phyloP scores from a whole-genome alignment of 169 alveolate species.

The Plasmodium gonderi region DNA sequence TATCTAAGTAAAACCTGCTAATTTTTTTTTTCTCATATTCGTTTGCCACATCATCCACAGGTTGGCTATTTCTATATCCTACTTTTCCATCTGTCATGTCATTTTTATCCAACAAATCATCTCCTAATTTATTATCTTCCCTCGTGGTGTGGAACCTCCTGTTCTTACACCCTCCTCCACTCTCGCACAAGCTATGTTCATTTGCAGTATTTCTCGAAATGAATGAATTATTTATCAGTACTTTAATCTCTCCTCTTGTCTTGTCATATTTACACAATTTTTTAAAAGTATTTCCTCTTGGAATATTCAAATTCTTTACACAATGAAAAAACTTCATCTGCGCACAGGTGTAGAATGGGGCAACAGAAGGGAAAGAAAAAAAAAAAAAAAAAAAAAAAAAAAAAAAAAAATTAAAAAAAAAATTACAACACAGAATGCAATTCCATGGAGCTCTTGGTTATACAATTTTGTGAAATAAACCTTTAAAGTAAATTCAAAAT shows the following conservation, averaged over 20 bases:
- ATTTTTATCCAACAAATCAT: neutral
- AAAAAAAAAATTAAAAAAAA: neutral
- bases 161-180: neutral
- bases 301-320: conserved; percentile 24
- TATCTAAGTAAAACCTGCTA: conserved; percentile 91
- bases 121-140: neutral
- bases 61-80: neutral
- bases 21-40: conserved; percentile 59
- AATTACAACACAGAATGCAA: neutral
- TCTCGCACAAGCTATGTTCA: neutral
- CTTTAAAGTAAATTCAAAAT: neutral
- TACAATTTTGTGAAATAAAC: neutral
- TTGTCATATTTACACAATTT: neutral
- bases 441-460: neutral
- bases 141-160: neutral
- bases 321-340: conserved; percentile 22
- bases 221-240: neutral
- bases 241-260: conserved; percentile 1
- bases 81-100: neutral
- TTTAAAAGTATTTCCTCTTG: neutral
- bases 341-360: neutral
- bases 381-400: conserved; percentile 1
- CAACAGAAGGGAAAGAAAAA: neutral
- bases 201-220: neutral
- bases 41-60: conserved; percentile 1